A percentile compares a stretch with the other conserved stretches of the same genome.
phyloP scores from a whole-genome alignment of 2,329 filamentous ascomycete species.

The Rhexocercosporidium sp. region DNA sequence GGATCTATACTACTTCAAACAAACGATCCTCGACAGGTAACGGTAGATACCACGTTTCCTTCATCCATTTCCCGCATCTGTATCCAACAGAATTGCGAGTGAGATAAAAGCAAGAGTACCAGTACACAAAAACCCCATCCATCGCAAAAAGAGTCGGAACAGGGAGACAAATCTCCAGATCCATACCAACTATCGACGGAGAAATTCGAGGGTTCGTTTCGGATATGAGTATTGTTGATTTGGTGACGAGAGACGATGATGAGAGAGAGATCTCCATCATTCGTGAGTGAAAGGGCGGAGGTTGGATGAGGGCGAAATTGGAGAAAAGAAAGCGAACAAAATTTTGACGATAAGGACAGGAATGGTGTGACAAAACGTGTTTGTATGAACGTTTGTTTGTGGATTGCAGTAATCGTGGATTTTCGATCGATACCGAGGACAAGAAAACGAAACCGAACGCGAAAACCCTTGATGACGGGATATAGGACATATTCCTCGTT shows the following conservation, averaged over 20 bases:
- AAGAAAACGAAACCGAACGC: slow-evolving; percentile 23
- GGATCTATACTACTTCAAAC: slow-evolving; percentile 17
- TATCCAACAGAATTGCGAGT: slow-evolving; percentile 22
- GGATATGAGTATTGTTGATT: slow-evolving; percentile 1
- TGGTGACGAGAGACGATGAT: slow-evolving; percentile 9
- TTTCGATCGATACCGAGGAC: slow-evolving; percentile 28
- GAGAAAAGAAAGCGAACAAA: slow-evolving; percentile 20
- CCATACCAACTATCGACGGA: not conserved
- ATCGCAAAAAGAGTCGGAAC: slow-evolving; percentile 9
- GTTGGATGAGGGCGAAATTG: not conserved
- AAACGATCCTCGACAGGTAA: slow-evolving; percentile 3
- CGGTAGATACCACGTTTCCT: slow-evolving; percentile 2
- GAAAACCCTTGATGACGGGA: slow-evolving; percentile 28
- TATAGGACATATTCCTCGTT: slow-evolving; percentile 37
- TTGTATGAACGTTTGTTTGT: slow-evolving; percentile 16
- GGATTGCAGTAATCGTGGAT: slow-evolving; percentile 1
- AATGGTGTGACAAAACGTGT: slow-evolving; percentile 35
- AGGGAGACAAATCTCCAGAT: slow-evolving; percentile 4
- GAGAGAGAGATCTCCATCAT: not conserved
- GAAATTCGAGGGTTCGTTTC: slow-evolving; percentile 11
- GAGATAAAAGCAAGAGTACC: slow-evolving; percentile 15
- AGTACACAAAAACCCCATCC: slow-evolving; percentile 22
- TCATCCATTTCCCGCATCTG: slow-evolving; percentile 17
- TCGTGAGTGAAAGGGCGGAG: not conserved
- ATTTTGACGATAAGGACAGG: slow-evolving; percentile 41